Base-by-base conservation (phyloP, 148 eudicot genomes). In the Pouteria glomerata region DNA sequence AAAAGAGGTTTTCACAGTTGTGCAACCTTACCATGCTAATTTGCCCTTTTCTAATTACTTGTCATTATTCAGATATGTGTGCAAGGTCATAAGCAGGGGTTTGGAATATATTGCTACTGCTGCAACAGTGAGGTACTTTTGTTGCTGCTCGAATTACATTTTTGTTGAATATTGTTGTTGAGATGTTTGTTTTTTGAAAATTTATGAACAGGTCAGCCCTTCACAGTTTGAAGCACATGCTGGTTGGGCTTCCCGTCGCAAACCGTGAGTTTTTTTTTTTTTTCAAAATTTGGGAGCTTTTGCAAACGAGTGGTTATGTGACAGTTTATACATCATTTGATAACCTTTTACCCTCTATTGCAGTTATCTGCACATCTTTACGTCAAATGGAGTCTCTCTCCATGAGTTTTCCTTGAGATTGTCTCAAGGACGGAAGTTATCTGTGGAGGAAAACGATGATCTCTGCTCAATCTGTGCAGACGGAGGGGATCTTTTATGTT, bases 221-320 rank as follows among this genome's bases (percentile, higher is more conserved):
- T 95, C 98, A 39, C 83, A 75, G 57, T 95, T 95, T 79, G 98
- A 95, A 78, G 86, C 97, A 18, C 97, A 95, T 86, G 98, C 98
- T 84, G 98, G 97, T 42, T 80, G 45, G 66, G 84, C 96, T 69
- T 84, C 92, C 39, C 93, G 97, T 57, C 84, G 92, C 57, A 91
- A 91, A 73, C 98, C 98, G 98, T 95, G 75, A 85, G 98, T 81
- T 52, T n/a, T 60, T 55, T 5, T 81, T 52, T n/a, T 60, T 55
- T 5, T 45, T 37, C 26, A 6, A 48, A 11, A 8, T 34, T 59
- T 50, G 10, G 57, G 73, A 37, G 41, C 13, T 60, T 34, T 34
- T 24, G 55, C 57, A n/a, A 33, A 33, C 42, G 26, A 37, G 48
- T 52, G 52, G 47, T 30, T 26, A n/a, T 30, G 52, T 27, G 50